A percentile compares a stretch with the other conserved stretches of the same genome.
Evolutionary conservation across 257 asterid genomes (phyloP).

Genomic region (Gynochthodes officinalis): DNA sequence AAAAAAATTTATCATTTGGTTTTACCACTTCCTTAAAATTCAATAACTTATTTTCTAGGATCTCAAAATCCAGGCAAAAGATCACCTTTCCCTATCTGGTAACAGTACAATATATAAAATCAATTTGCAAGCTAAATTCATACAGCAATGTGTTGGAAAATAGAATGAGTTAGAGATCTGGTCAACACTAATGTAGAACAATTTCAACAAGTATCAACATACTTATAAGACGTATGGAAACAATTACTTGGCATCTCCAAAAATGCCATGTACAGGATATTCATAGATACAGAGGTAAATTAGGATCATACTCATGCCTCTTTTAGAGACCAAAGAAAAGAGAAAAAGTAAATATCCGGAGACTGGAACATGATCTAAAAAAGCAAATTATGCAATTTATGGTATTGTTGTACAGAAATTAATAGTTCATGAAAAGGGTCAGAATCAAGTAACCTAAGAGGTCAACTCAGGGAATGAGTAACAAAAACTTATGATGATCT

Average conservation of each 20-base stretch:
- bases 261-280: background rate
- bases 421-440: background rate
- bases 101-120: background rate
- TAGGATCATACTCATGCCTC: background rate
- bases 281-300: background rate
- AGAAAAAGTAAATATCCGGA: background rate
- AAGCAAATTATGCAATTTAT: background rate
- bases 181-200: background rate
- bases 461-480: background rate
- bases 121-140: background rate
- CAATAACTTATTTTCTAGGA: background rate
- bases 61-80: background rate
- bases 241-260: background rate
- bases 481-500: background rate
- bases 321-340: background rate
- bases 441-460: background rate
- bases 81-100: background rate
- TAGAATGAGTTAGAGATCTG: background rate
- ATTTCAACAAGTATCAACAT: background rate
- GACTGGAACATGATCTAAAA: background rate
- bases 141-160: background rate
- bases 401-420: background rate
- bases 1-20: constrained; percentile 13
- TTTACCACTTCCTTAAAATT: background rate
- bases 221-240: background rate